These are phyloP conservation scores for Albugo candida DNA, from an alignment of 352 stramenopile species.

Conservation along the genomic window DNA sequence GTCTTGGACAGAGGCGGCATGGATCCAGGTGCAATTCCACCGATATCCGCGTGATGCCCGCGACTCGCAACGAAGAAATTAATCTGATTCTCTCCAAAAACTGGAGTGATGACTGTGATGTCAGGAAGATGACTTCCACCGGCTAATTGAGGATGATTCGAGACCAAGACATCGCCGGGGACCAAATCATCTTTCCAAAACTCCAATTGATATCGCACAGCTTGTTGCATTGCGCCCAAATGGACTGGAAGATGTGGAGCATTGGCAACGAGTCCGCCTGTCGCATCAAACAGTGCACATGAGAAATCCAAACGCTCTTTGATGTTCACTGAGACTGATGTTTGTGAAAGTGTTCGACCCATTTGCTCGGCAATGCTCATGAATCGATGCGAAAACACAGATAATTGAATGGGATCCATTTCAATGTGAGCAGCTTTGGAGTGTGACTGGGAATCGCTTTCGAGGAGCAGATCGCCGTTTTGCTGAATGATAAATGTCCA, in stretches of 20 bases:
- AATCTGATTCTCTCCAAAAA: slow-evolving; percentile 89
- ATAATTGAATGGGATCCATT: slow-evolving; percentile 93
- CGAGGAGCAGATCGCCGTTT: slow-evolving; percentile 92
- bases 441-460: slow-evolving; percentile 14
- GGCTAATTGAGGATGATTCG: slow-evolving; percentile 97
- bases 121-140: slow-evolving; percentile 95
- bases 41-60: slow-evolving; percentile 96
- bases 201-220: slow-evolving; percentile 88
- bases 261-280: slow-evolving; percentile 98
- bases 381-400: slow-evolving; percentile 94
- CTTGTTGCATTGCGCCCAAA: slow-evolving; percentile 96
- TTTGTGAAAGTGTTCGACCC: slow-evolving; percentile 92
- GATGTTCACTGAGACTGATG: slow-evolving; percentile 97
- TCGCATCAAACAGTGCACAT: slow-evolving; percentile 93
- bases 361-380: slow-evolving; percentile 99
- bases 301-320: slow-evolving; percentile 99
- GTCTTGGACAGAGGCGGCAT: slow-evolving; percentile 93
- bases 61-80: slow-evolving; percentile 97
- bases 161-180: slow-evolving; percentile 95
- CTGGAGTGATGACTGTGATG: slow-evolving; percentile 99
- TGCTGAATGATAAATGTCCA: slow-evolving; percentile 85
- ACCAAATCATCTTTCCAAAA: slow-evolving; percentile 82
- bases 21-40: slow-evolving; percentile 88
- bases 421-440: slow-evolving; percentile 20
- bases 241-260: slow-evolving; percentile 98